Percentiles rank a stretch among this genome's conserved stretches.
phyloP scores from a whole-genome alignment of 2,329 filamentous ascomycete genomes.

The Ascochyta lentis region DNA sequence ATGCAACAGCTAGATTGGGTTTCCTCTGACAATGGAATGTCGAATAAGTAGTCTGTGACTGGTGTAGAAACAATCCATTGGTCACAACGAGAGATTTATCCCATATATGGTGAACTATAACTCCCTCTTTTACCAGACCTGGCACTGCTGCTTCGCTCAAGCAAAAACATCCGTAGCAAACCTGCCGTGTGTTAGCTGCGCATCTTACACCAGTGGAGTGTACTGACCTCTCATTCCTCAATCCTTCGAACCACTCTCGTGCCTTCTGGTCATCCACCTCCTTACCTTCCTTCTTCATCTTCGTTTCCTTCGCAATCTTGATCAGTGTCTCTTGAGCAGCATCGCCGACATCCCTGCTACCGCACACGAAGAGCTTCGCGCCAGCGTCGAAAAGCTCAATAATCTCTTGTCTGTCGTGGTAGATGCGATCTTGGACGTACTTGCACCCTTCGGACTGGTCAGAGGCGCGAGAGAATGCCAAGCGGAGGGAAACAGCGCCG shows the following conservation, averaged over 20 bases:
- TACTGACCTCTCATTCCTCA: slow-evolving; percentile 51
- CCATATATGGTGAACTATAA: neutral
- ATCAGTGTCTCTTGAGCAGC: slow-evolving; percentile 52
- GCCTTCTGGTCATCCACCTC: slow-evolving; percentile 49
- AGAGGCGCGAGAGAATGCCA: slow-evolving; percentile 63
- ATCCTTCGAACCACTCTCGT: slow-evolving; percentile 54
- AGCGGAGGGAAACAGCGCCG: slow-evolving; percentile 67
- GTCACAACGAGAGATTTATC: too few relatives aligned
- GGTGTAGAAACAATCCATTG: too few relatives aligned
- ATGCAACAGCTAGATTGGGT: too few relatives aligned
- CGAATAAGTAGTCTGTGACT: too few relatives aligned
- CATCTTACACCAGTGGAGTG: too few relatives aligned
- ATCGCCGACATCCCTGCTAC: slow-evolving; percentile 58
- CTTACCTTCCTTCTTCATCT: slow-evolving; percentile 48
- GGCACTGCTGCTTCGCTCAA: neutral
- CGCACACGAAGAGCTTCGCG: slow-evolving; percentile 70
- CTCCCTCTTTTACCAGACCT: neutral
- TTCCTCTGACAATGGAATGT: too few relatives aligned
- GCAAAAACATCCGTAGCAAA: slow-evolving; percentile 12
- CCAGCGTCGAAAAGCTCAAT: slow-evolving; percentile 55
- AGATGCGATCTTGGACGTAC: slow-evolving; percentile 62
- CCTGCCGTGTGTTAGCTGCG: neutral
- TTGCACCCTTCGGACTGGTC: slow-evolving; percentile 56
- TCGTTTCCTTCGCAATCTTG: slow-evolving; percentile 52
- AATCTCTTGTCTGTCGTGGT: slow-evolving; percentile 55